These are phyloP conservation scores for Neopestalotiopsis rosae DNA, from an alignment of 2,329 filamentous ascomycete genomes.

Conservation along the genomic window DNA sequence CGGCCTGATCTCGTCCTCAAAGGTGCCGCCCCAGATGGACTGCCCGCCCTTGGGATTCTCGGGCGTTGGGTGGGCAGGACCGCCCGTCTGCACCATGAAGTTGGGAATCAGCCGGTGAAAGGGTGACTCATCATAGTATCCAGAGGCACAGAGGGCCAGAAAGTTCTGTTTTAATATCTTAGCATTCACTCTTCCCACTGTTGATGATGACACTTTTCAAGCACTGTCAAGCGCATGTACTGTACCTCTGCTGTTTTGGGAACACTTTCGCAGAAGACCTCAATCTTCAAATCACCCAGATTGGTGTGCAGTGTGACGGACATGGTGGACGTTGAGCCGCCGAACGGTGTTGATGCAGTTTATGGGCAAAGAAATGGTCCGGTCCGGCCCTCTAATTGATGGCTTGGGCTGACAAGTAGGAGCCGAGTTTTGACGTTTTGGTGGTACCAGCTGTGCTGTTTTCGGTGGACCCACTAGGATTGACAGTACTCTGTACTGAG, in stretches of 20 bases:
- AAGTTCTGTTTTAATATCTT: constrained; percentile 68
- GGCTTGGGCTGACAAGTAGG: background rate
- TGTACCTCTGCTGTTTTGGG: constrained; percentile 86
- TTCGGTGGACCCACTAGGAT: background rate
- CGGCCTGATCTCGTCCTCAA: constrained; percentile 82
- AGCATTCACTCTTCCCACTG: constrained; percentile 14
- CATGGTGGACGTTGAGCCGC: constrained; percentile 44
- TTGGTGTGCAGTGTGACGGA: constrained; percentile 83
- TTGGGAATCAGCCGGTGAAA: constrained; percentile 81
- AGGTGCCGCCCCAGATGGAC: constrained; percentile 76
- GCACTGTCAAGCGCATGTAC: constrained; percentile 23
- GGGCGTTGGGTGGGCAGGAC: constrained; percentile 58
- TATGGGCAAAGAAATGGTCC: background rate
- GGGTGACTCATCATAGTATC: constrained; percentile 75
- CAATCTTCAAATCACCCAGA: constrained; percentile 89
- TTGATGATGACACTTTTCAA: background rate
- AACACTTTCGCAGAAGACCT: constrained; percentile 93
- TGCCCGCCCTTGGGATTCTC: constrained; percentile 70
- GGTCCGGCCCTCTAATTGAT: no score
- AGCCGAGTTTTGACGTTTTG: background rate
- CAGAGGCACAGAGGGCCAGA: constrained; percentile 81
- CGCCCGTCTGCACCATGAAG: constrained; percentile 84
- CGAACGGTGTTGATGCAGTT: background rate
- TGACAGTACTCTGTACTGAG: background rate
- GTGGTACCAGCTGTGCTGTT: background rate